Evolutionary conservation across 805 yeast species (phyloP).

Genomic region (Saccharomycopsis malanga): DNA sequence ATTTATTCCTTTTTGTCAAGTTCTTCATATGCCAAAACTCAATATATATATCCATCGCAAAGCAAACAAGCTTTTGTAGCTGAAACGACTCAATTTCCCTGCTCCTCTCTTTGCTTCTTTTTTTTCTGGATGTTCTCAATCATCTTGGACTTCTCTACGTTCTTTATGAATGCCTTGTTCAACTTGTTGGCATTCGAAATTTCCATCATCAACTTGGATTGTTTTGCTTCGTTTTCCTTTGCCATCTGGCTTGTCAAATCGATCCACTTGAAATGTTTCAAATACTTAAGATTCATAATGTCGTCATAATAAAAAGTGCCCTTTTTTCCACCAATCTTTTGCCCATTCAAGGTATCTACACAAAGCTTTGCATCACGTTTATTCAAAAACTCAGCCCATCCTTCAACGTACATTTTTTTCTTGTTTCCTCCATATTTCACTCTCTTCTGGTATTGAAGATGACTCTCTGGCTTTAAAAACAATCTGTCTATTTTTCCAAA

Average conservation of each 20-base stretch:
- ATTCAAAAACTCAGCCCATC: slow-evolving; percentile 89
- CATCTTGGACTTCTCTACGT: slow-evolving; percentile 83
- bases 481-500: slow-evolving; percentile 88
- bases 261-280: slow-evolving; percentile 91
- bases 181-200: slow-evolving; percentile 81
- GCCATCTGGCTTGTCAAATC: slow-evolving; percentile 92
- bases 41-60: too few relatives aligned
- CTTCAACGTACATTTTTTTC: slow-evolving; percentile 81
- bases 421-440: slow-evolving; percentile 88
- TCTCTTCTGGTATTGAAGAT: slow-evolving; percentile 53
- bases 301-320: slow-evolving; percentile 90
- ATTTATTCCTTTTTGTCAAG: too few relatives aligned
- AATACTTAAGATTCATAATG: slow-evolving; percentile 81
- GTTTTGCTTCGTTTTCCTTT: slow-evolving; percentile 80
- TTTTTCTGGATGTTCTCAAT: slow-evolving; percentile 56
- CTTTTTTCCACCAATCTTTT: slow-evolving; percentile 86
- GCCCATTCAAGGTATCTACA: slow-evolving; percentile 80
- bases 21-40: too few relatives aligned
- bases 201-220: slow-evolving; percentile 80
- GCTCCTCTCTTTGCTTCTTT: slow-evolving; percentile 30
- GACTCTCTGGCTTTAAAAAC: slow-evolving; percentile 80
- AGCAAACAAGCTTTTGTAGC: too few relatives aligned
- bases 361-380: slow-evolving; percentile 86
- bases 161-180: slow-evolving; percentile 74
- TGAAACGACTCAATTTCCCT: too few relatives aligned